Base-by-base conservation (phyloP, 2,329 filamentous ascomycete species). In the Coniella vitis region DNA sequence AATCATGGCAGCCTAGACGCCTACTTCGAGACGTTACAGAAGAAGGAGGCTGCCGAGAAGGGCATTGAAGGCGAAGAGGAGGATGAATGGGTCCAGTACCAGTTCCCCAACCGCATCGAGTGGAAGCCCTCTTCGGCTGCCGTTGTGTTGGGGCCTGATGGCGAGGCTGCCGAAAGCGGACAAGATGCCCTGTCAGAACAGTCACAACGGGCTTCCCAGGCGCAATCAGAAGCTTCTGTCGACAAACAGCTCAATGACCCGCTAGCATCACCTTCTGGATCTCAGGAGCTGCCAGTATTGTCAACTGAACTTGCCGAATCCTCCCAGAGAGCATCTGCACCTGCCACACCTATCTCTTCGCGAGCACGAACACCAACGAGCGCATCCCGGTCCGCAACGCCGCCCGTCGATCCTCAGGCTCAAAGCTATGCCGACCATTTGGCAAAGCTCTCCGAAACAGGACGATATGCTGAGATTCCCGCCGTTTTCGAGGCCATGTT, bases 401-500 rank as follows among this genome's bases (percentile, higher is more conserved):
- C 83, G 3, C 74, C 79, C 1, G 68, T 75, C 37, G 78, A 87
- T 48, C 69, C 78, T 25, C 84, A 87, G 58, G 81, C 81, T 2
- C 73, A 79, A 56, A 78, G 76, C 43, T 93, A 90, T 60, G 89
- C 89, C 40, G 81, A 87, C 41, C 86, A 90, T 57, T 80, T 98
- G 16, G 76, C 83, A 46, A 81, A 84, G 59, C 79, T 97, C 42
- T 83, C 84, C 4, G 75, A 83, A 47, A 72, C 79, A 57, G 77
- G 81, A 48, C 83, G 87, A 52, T 94, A 89, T 78, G 81, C 81
- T 13, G 89, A 96, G 64, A 93, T 98, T 39, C 91, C 91, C 1
- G 82, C 84, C 35, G 83, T 93, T 4, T 98, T 98, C 64, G 88
- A 96, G 74, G 80, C 84, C 22, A 88, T 97, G 82, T 77, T 97